Conservation (phyloP, 345 rosid genomes). For the Barbarea vulgaris region DNA sequence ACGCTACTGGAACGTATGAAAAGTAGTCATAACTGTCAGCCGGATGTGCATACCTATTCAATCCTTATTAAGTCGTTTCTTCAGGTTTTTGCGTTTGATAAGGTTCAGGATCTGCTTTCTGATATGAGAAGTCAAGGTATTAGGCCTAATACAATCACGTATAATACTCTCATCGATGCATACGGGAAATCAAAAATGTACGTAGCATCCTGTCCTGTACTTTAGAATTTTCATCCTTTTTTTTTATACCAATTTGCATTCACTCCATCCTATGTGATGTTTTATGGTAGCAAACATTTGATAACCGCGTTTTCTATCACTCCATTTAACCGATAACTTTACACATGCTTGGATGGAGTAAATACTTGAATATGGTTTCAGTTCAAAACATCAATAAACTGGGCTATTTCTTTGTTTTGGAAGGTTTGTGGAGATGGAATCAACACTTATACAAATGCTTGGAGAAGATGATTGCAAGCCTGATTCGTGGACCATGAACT, state of each 20-base stretch:
- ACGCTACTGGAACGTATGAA: slow-evolving; percentile 75
- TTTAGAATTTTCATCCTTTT: slow-evolving; percentile 10
- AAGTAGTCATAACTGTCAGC: slow-evolving; percentile 61
- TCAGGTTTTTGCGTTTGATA: slow-evolving; percentile 68
- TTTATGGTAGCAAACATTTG: not conserved
- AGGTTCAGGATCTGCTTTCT: slow-evolving; percentile 61
- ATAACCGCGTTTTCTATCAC: not conserved
- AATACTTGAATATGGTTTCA: slow-evolving; percentile 20
- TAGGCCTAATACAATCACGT: slow-evolving; percentile 75
- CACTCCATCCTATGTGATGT: slow-evolving; percentile 11
- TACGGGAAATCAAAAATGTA: slow-evolving; percentile 87
- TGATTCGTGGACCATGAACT: slow-evolving; percentile 96
- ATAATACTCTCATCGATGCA: slow-evolving; percentile 85
- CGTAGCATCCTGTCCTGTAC: not conserved
- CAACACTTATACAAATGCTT: slow-evolving; percentile 77
- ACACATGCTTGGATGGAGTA: slow-evolving; percentile 16
- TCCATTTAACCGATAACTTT: not conserved
- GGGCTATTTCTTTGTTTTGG: slow-evolving; percentile 2
- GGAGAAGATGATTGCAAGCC: slow-evolving; percentile 67
- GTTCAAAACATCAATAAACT: not conserved
- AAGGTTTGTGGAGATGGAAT: slow-evolving; percentile 94
- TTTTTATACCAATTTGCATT: not conserved
- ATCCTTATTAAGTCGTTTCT: slow-evolving; percentile 90
- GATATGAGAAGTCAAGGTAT: slow-evolving; percentile 75
- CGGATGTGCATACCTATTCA: slow-evolving; percentile 91